Conservation (phyloP, 1,284 basidiomycete species). For the Chondrostereum purpureum region DNA sequence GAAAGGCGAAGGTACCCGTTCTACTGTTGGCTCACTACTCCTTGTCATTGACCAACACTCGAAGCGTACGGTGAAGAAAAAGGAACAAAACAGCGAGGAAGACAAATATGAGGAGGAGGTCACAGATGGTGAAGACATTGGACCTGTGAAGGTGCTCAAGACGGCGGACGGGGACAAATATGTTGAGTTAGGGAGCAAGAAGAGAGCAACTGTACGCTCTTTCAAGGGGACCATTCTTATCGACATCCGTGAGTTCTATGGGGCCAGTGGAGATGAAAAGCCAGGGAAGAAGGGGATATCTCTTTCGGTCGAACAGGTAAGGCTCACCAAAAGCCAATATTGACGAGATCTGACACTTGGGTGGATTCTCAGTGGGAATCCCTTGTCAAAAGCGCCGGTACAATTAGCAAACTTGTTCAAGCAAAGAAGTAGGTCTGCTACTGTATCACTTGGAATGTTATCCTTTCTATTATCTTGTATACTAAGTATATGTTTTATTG, state of each 20-base stretch:
- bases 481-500: too few relatives aligned
- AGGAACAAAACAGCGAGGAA: too few relatives aligned
- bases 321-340: constrained; percentile 14
- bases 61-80: background rate
- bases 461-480: background rate
- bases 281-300: constrained; percentile 82
- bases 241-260: constrained; percentile 79
- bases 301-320: constrained; percentile 63
- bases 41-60: background rate
- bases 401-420: constrained; percentile 49
- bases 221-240: constrained; percentile 66
- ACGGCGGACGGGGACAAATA: constrained; percentile 53
- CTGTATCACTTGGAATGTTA: constrained; percentile 4
- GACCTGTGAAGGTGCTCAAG: constrained; percentile 13
- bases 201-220: constrained; percentile 57
- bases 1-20: background rate
- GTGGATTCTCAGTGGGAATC: constrained; percentile 46
- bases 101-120: background rate
- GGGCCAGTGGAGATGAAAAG: constrained; percentile 55
- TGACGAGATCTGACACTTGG: background rate
- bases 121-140: background rate
- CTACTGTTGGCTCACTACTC: background rate
- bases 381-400: constrained; percentile 36
- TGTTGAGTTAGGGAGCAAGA: constrained; percentile 64
- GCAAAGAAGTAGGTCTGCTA: constrained; percentile 27